Base-by-base conservation (phyloP, 352 stramenopile species). In the Phytophthora aleatoria region DNA sequence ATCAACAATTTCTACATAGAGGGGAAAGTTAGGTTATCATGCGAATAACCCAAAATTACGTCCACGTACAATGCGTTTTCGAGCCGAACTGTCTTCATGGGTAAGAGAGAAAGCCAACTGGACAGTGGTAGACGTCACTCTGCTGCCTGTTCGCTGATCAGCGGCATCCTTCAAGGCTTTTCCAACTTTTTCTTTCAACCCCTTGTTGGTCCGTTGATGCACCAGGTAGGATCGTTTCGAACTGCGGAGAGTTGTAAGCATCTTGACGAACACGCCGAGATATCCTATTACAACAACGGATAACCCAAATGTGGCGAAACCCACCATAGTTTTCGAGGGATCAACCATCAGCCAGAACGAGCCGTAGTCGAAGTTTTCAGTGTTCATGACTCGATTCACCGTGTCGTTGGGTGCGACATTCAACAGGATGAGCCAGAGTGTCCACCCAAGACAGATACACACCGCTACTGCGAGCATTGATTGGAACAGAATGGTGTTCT, bases 361-460 rank as follows among this genome's bases (percentile, higher is more conserved):
- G 1, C 73, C 69, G 24, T 69, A 43, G 39, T 81, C 65, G 11
- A 73, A 70, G 6, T 50, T 59, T 12, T 57, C 27, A 0, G 73
- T 77, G 33, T 64, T 52, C 66, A 77, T 77, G 42, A 76, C 51
- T 8, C 28, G 41, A 31, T 77, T 81, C 26, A 76, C 66, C 0
- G 52, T 77, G n/a, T 61, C 48, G 8, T 58, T 76, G 0, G 69
- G 69, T 3, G 38, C 35, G 4, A 69, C 31, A n/a, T 61, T 76
- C 2, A 81, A 31, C 10, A 71, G 24, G 13, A 74, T 47, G 0
- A 78, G 44, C 59, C 69, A 73, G 0, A 76, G 5, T 24, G 62
- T 66, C 68, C 64, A 74, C 6, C n/a, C 36, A 2, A 70, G 30
- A 28, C 61, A 74, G 11, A 57, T 43, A 26, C 43, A 53, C 13